Evolutionary conservation across 2,329 filamentous ascomycete genomes (phyloP).

Genomic region (Fonsecaea multimorphosa): DNA sequence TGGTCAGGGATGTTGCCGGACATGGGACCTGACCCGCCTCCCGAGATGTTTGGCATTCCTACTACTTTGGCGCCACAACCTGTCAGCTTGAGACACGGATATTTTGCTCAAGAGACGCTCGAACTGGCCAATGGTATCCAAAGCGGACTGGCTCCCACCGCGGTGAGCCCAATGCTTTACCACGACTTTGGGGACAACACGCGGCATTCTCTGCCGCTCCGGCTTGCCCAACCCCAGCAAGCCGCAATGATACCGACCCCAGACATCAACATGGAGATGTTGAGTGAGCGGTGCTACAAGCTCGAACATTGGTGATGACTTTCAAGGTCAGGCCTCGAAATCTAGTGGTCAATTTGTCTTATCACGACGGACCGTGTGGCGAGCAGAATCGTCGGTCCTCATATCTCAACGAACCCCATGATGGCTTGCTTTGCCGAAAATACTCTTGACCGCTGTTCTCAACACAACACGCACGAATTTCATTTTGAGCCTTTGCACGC

Average conservation of each 20-base stretch:
- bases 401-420: not conserved
- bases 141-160: constrained; percentile 12
- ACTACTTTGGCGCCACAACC: constrained; percentile 18
- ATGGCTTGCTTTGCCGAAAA: not conserved
- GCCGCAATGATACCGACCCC: constrained; percentile 9
- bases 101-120: constrained; percentile 20
- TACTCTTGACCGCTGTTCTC: not conserved
- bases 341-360: not conserved
- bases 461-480: constrained; percentile 9
- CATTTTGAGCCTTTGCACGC: constrained; percentile 1
- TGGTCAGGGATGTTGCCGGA: constrained; percentile 29
- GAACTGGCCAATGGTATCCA: constrained; percentile 19
- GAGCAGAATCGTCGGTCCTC: not conserved
- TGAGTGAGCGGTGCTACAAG: constrained; percentile 14
- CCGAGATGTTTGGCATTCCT: constrained; percentile 28
- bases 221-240: constrained; percentile 9
- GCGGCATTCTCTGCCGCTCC: constrained; percentile 20
- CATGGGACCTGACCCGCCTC: constrained; percentile 25
- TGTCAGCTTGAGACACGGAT: constrained; percentile 15
- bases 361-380: not conserved
- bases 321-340: not conserved
- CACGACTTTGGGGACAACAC: constrained; percentile 19
- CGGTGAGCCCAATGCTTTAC: constrained; percentile 26
- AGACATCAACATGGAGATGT: constrained; percentile 26
- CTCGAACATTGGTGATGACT: not conserved